Conservation (phyloP, 2,329 filamentous ascomycete genomes). For the Erysiphe neolycopersici region DNA sequence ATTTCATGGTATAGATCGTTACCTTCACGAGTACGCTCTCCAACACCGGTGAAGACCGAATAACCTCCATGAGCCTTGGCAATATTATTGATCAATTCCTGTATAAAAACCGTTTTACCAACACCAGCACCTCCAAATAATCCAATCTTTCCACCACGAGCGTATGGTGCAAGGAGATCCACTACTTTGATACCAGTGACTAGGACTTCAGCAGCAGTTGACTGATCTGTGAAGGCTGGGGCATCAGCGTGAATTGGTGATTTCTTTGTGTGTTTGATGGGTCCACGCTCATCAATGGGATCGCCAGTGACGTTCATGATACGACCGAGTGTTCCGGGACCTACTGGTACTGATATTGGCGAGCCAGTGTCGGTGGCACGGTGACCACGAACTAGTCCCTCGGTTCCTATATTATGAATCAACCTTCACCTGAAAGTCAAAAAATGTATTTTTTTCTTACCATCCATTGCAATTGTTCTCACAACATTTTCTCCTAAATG, state of each 20-base stretch:
- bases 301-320: slow-evolving; percentile 99
- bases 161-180: slow-evolving; percentile 93
- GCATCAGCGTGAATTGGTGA: slow-evolving; percentile 85
- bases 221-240: slow-evolving; percentile 82
- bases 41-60: slow-evolving; percentile 99
- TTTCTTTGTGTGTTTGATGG: slow-evolving; percentile 77
- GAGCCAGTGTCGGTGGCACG: slow-evolving; percentile 67
- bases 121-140: slow-evolving; percentile 99
- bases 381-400: slow-evolving; percentile 91
- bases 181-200: slow-evolving; percentile 99
- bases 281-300: slow-evolving; percentile 97
- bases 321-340: slow-evolving; percentile 76
- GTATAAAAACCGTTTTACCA: slow-evolving; percentile 99
- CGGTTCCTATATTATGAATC: slow-evolving; percentile 42
- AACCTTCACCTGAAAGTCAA: slow-evolving; percentile 6
- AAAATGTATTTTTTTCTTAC: slow-evolving; percentile 25
- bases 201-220: slow-evolving; percentile 84
- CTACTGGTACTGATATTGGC: slow-evolving; percentile 92
- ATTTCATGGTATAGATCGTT: slow-evolving; percentile 99
- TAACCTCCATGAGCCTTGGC: slow-evolving; percentile 99
- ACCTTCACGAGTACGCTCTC: slow-evolving; percentile 99
- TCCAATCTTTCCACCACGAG: slow-evolving; percentile 99
- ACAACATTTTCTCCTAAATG: slow-evolving; percentile 98
- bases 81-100: slow-evolving; percentile 99
- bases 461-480: slow-evolving; percentile 99